Evolutionary conservation across 1,284 basidiomycete genomes (phyloP), one percentile per base, ranked within the genome.

Genomic region (Microbotryomycetes sp.): DNA sequence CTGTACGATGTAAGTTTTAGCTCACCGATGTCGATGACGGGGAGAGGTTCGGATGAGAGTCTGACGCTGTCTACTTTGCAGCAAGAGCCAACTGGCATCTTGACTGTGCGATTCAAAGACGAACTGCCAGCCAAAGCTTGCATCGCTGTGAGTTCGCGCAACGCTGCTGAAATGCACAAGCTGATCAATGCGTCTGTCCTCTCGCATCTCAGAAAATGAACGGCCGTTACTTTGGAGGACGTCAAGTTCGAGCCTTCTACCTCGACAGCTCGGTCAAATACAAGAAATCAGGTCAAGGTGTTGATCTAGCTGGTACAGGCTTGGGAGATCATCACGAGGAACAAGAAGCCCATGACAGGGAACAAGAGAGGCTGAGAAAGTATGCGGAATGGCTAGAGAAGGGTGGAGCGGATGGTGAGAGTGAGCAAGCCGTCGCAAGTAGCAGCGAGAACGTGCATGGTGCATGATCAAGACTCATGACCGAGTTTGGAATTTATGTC

Each of bases 71-170:
- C 1, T 15, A 23, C 2, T 16, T 9, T 29, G 16, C 76, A 97
- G 92, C 84, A 86, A 78, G 96, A 99, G 75, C 80, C 85, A 25
- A 92, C 97, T 47, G 96, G 96, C 2, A 79, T 98, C 60, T 97
- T 99, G 83, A 94, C 92, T 0, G 86, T 98, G 66, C 94, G 94
- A 71, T 99, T 97, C 79, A 85, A 86, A 62, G 91, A 94, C 67
- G 81, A 87, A 5, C 72, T 90, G 3, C 86, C 89, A 58, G 94
- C 94, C 0, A 85, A 89, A 74, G 90, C 89, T 4, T 98, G 94
- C 72, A 80, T 97, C 14, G 64, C 89, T 59, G 91, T 89, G 70
- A 69, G 88, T 81, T 16, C 30, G 31, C 56, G 6, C 46, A n/a
- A 23, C 6, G 25, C 48, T 31, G 19, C 46, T 26, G 15, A 49